Base-by-base conservation (phyloP, 139 green algal genomes). In the Auxenochlorella pyrenoidosa region DNA sequence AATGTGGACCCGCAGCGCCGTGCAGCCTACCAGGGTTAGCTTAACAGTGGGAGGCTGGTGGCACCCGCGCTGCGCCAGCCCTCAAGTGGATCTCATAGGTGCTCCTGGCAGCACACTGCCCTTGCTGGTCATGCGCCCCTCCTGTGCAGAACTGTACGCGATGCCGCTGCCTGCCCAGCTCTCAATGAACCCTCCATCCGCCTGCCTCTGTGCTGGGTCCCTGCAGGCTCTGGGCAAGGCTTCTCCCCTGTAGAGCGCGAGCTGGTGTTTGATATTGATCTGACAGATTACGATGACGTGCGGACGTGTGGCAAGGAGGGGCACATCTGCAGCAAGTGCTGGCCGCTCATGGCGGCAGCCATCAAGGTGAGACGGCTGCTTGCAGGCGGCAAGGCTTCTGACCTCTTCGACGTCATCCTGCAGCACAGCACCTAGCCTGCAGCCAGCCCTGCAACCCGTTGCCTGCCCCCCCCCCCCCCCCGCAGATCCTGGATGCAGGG, bases 281-380 rank as follows among this genome's bases (percentile, higher is more conserved):
- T 99, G 87, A 98, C 95, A 21, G 98, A 99, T 90, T 99, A 99
- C 86, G 98, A 99, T 66, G 97, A 99, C 86, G 95, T 99, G 77
- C 91, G 97, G n/a, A 98, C 95, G 0, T 99, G 96, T 86, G 96
- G 96, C 77, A 95, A 90, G 24, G 94, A 89, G 0, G 96, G 94
- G 6, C 92, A 97, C 90, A 97, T 99, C 88, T 99, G 97, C 93
- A 84, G 41, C 54, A 91, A 91, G 44, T 99, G 97, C 95, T 99
- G 98, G 98, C 96, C 96, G 28, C 94, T 99, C 75, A 99, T 99
- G 95, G 94, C 95, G 8, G 89, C 95, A 0, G 97, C 97, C 26
- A 95, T 99, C 65, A 93, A 98, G 93, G 95, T 98, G 26, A 12
- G 43, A 1, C 40, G 75, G 41, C 75, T 47, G 65, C 65, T 15